Evolutionary conservation across 1,284 basidiomycete species (phyloP).

Genomic region (Takashimella koratensis): DNA sequence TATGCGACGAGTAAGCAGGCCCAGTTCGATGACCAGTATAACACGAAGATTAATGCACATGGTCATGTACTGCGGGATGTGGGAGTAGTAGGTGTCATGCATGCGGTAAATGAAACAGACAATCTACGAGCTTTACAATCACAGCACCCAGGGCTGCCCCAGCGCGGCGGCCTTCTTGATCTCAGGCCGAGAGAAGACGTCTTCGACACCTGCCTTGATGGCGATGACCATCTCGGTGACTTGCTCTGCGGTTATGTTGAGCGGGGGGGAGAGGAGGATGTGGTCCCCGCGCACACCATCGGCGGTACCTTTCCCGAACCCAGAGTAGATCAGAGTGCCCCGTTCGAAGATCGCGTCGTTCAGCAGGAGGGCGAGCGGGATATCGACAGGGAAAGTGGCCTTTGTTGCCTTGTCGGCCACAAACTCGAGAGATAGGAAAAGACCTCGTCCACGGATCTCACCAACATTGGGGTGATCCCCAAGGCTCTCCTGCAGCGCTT

Average conservation of each 20-base stretch:
- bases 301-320: constrained; percentile 25
- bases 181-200: neutral
- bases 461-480: constrained; percentile 24
- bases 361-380: constrained; percentile 21
- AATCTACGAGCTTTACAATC: too few relatives aligned
- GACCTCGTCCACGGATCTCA: constrained; percentile 57
- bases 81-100: too few relatives aligned
- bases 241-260: constrained; percentile 32
- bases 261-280: constrained; percentile 38
- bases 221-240: constrained; percentile 17
- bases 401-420: constrained; percentile 29
- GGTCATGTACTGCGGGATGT: too few relatives aligned
- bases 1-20: too few relatives aligned
- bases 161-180: neutral
- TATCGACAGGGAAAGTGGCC: constrained; percentile 18
- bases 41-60: too few relatives aligned
- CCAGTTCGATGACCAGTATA: too few relatives aligned
- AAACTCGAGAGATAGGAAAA: constrained; percentile 79
- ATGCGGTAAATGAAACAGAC: too few relatives aligned
- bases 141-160: neutral
- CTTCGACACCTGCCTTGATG: constrained; percentile 10
- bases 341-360: constrained; percentile 21
- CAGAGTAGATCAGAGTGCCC: constrained; percentile 32
- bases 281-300: constrained; percentile 39
- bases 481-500: neutral